Conservation (phyloP, 1,284 basidiomycete genomes). For the Peniophora sp. region DNA sequence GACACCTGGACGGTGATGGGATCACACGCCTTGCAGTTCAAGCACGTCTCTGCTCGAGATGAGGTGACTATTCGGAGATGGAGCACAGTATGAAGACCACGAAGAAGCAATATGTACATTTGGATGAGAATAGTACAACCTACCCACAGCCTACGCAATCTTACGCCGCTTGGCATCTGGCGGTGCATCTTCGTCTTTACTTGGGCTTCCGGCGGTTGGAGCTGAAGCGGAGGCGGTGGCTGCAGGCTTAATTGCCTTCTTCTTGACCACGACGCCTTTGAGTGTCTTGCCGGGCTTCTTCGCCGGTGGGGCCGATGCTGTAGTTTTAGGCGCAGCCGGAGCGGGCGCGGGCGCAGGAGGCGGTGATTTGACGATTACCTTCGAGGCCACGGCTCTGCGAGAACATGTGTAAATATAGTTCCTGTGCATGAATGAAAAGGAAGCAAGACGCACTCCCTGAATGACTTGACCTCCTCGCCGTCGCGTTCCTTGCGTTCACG, state of each 20-base stretch:
- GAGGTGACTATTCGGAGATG: conserved; percentile 8
- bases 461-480: conserved; percentile 72
- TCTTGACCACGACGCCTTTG: conserved; percentile 76
- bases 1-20: conserved; percentile 39
- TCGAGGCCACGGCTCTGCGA: conserved; percentile 65
- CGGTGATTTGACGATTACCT: conserved; percentile 46
- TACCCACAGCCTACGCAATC: conserved; percentile 21
- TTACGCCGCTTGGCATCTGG: conserved; percentile 49
- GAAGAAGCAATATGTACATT: not conserved
- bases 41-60: conserved; percentile 25
- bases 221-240: conserved; percentile 10
- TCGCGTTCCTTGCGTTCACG: conserved; percentile 65
- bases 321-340: conserved; percentile 13
- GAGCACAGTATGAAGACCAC: conserved; percentile 1
- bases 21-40: too few species aligned
- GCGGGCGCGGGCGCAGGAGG: conserved; percentile 23
- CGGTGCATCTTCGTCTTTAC: conserved; percentile 19
- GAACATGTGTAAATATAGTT: conserved; percentile 11
- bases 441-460: conserved; percentile 62
- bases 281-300: conserved; percentile 59
- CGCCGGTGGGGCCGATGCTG: conserved; percentile 14
- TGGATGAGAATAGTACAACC: conserved; percentile 3
- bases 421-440: conserved; percentile 3
- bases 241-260: conserved; percentile 34
- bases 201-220: conserved; percentile 7